Percentiles rank a stretch among this genome's conserved stretches.
Conservation (phyloP, 2,329 filamentous ascomycete species). For the Chaetomium sp. region DNA sequence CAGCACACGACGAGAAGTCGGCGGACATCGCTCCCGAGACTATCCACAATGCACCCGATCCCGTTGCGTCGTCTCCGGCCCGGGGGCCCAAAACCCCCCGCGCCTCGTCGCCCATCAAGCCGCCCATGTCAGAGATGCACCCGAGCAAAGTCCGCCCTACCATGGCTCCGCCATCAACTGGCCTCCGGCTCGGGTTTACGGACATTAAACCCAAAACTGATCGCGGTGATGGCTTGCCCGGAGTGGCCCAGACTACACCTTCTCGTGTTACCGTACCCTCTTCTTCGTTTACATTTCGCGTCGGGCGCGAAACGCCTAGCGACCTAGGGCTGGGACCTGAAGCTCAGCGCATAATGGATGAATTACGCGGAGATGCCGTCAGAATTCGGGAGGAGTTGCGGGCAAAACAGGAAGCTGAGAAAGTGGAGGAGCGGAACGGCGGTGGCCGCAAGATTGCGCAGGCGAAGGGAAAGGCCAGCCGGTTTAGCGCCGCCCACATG, state of each 20-base stretch:
- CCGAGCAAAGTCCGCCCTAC: constrained; percentile 80
- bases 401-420: constrained; percentile 61
- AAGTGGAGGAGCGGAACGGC: constrained; percentile 47
- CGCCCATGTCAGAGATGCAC: constrained; percentile 83
- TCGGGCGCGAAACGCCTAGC: constrained; percentile 49
- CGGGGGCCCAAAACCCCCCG: constrained; percentile 59
- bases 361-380: constrained; percentile 70
- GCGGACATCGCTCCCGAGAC: constrained; percentile 23
- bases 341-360: constrained; percentile 63
- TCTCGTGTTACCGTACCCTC: constrained; percentile 59
- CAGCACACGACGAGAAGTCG: constrained; percentile 42
- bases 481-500: constrained; percentile 85
- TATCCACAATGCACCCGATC: constrained; percentile 34
- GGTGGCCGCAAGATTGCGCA: constrained; percentile 72
- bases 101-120: constrained; percentile 66
- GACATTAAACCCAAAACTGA: constrained; percentile 65
- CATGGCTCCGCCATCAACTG: constrained; percentile 75
- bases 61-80: constrained; percentile 42
- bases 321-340: constrained; percentile 62
- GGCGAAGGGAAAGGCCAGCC: constrained; percentile 73
- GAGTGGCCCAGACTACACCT: constrained; percentile 60
- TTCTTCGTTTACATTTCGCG: constrained; percentile 67
- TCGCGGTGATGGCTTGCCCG: constrained; percentile 46
- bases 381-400: constrained; percentile 70
- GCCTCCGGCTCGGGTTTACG: constrained; percentile 78